A percentile compares a stretch with the other conserved stretches of the same genome.
Conservation (phyloP, 805 yeast species). For the Cyberlindnera sargentensis region DNA sequence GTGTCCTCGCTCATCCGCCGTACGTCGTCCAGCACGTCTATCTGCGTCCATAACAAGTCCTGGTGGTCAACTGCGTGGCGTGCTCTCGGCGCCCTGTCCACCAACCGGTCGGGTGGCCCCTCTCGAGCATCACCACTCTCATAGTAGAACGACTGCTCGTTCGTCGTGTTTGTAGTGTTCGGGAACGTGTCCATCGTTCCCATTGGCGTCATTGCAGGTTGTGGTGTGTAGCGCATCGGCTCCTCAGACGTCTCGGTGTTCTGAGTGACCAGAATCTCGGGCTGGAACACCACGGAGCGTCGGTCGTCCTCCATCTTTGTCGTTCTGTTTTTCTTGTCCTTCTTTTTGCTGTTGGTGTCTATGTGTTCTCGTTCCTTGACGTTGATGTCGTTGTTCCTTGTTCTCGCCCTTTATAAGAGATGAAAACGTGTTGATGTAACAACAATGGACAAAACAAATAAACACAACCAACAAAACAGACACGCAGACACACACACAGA, state of each 20-base stretch:
- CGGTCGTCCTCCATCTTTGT: neutral
- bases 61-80: constrained; percentile 58
- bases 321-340: too few relatives aligned
- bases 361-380: too few relatives aligned
- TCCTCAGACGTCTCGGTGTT: neutral
- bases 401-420: too few relatives aligned
- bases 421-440: too few relatives aligned
- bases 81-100: constrained; percentile 46
- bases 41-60: constrained; percentile 81
- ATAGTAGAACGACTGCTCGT: too few relatives aligned
- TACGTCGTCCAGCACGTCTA: constrained; percentile 80
- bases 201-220: constrained; percentile 1
- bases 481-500: too few relatives aligned
- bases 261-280: neutral
- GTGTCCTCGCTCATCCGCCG: constrained; percentile 29
- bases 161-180: too few relatives aligned
- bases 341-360: too few relatives aligned
- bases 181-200: neutral
- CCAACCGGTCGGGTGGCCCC: constrained; percentile 11
- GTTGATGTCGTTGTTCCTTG: too few relatives aligned
- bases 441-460: too few relatives aligned
- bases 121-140: neutral
- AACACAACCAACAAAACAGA: too few relatives aligned
- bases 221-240: neutral
- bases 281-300: neutral